Conservation (phyloP, 495 filamentous ascomycete genomes). For the Aspergillus haitiensis region DNA sequence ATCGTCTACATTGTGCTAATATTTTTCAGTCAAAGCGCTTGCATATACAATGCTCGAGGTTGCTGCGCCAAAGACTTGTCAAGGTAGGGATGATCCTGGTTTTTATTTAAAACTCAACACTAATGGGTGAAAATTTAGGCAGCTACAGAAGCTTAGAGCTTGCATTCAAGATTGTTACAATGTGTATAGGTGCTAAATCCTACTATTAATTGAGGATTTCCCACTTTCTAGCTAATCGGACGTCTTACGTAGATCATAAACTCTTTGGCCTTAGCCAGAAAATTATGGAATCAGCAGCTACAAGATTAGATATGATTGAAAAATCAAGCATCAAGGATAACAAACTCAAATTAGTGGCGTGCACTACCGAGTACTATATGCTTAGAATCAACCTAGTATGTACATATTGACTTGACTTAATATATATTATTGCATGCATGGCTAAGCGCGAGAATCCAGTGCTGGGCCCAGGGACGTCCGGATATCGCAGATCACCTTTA, state of each 20-base stretch:
- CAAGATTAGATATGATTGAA: constrained; percentile 59
- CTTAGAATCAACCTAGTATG: constrained; percentile 67
- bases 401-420: background rate
- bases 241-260: constrained; percentile 38
- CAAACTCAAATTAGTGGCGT: constrained; percentile 9
- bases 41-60: constrained; percentile 69
- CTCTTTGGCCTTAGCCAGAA: constrained; percentile 57
- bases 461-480: constrained; percentile 67
- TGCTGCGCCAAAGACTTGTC: constrained; percentile 44
- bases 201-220: constrained; percentile 17
- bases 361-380: constrained; percentile 61
- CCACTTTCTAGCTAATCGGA: background rate
- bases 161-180: constrained; percentile 63
- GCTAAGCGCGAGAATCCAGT: constrained; percentile 43
- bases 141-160: constrained; percentile 61
- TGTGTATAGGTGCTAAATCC: constrained; percentile 57
- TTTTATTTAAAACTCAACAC: background rate
- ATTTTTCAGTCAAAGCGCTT: constrained; percentile 55
- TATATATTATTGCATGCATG: background rate
- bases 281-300: constrained; percentile 62
- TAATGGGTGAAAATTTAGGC: constrained; percentile 29
- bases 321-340: constrained; percentile 30
- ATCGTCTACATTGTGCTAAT: background rate
- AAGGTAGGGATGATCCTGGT: constrained; percentile 11
- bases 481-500: constrained; percentile 81